Base-by-base conservation (phyloP, 257 asterid species). In the Ocimum tenuiflorum region DNA sequence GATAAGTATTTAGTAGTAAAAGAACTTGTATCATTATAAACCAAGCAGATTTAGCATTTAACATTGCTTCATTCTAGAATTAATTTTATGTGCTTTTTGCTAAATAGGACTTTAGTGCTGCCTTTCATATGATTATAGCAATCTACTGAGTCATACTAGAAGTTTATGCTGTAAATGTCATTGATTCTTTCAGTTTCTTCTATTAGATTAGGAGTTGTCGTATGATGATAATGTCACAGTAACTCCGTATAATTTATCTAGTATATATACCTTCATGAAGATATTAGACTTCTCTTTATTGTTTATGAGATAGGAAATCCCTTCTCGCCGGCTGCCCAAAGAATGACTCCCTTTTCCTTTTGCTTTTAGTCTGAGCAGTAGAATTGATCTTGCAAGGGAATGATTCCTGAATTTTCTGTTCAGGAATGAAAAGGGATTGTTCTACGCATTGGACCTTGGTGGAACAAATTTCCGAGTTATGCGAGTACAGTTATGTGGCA, bases 381-480 rank as follows among this genome's bases (percentile, higher is more conserved):
- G 29, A 67, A 42, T 47, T 33, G 43, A 3, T 20, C 11, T 39
- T 20, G 50, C n/a, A 60, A 39, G 69, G 35, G 52, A 49, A 56
- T 57, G 17, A 67, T 72, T 65, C 61, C 57, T 73, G 36, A 43
- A 46, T 71, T 63, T 59, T 60, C 22, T 50, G 13, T 35, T 68
- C 77, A 91, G 98, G 79, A 77, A 81, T 24, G 96, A 91, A 74
- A 50, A 68, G n/a, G 98, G 98, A 43, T 35, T 87, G 63, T 91
- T 82, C 78, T 91, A 91, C 67, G 96, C 98, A 41, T 74, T 91
- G 82, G 97, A 91, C 78, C 88, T 91, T 33, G 98, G 98, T 1
- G 98, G 98, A 54, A 91, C 97, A 71, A 91, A 91, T 83, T 91
- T 89, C 60, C 88, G 98, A 27, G 95, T 85, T 45, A 77, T 91